Evolutionary conservation across 352 stramenopile species (phyloP).

Genomic region (Phytophthora palmivora): DNA sequence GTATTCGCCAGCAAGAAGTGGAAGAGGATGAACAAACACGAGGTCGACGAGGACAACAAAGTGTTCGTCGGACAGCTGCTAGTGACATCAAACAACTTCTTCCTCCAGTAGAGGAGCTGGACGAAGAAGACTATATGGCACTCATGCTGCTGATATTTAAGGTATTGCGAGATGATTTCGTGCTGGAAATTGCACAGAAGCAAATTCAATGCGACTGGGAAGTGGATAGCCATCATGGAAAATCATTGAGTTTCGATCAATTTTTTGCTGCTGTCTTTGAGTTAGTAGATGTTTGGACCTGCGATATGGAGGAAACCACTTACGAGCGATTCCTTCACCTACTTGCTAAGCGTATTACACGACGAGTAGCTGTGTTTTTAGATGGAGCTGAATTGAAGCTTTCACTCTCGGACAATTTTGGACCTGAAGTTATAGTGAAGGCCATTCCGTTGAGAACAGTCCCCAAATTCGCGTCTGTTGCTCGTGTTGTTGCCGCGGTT

Average conservation of each 20-base stretch:
- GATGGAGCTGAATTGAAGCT: constrained; percentile 75
- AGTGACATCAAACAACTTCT: constrained; percentile 13
- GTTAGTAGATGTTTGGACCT: constrained; percentile 85
- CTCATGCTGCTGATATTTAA: constrained; percentile 87
- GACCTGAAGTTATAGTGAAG: constrained; percentile 77
- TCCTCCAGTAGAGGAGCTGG: constrained; percentile 37
- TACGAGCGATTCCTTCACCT: constrained; percentile 76
- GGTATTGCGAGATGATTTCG: constrained; percentile 75
- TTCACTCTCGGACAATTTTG: constrained; percentile 77
- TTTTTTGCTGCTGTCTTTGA: constrained; percentile 81
- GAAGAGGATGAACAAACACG: constrained; percentile 17
- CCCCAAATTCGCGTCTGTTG: constrained; percentile 65
- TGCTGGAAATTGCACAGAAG: constrained; percentile 53
- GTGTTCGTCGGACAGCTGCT: constrained; percentile 21
- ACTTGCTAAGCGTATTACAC: constrained; percentile 67
- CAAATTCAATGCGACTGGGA: constrained; percentile 86
- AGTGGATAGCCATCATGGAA: constrained; percentile 71
- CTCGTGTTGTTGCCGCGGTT: constrained; percentile 53
- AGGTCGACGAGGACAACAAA: constrained; percentile 16
- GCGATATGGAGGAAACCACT: constrained; percentile 71
- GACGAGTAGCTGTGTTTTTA: constrained; percentile 75
- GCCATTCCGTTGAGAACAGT: constrained; percentile 78
- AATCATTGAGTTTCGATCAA: constrained; percentile 61
- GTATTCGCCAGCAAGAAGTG: constrained; percentile 27
- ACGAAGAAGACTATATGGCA: constrained; percentile 71